Percentiles rank a stretch among this genome's conserved stretches.
Conservation (phyloP, 495 filamentous ascomycete genomes). For the Sordaria brevicollis region DNA sequence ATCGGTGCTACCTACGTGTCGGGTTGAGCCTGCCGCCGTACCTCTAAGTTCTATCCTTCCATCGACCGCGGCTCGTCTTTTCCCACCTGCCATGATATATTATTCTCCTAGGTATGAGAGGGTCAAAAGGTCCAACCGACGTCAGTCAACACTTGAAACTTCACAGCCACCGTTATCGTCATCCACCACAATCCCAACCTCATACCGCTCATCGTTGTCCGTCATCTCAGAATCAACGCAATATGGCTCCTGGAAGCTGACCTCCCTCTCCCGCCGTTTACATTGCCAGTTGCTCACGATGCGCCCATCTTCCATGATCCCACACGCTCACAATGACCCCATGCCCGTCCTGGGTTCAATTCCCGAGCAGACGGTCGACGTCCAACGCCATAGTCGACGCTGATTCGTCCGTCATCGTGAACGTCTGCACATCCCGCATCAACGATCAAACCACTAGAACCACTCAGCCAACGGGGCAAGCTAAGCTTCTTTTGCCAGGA, state of each 20-base stretch:
- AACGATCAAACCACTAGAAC: not conserved
- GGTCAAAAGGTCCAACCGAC: not conserved
- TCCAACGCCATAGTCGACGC: not conserved
- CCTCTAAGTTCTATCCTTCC: not conserved
- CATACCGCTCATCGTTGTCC: not conserved
- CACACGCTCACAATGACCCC: not conserved
- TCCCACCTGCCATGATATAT: not conserved
- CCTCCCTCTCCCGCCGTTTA: not conserved
- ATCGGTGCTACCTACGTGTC: not conserved
- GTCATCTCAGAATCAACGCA: not conserved
- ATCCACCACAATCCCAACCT: too few species aligned
- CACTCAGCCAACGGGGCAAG: not conserved
- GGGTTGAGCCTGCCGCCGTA: not conserved
- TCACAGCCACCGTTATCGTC: not conserved
- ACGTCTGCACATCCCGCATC: not conserved
- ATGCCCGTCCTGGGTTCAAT: not conserved
- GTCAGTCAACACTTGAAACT: not conserved
- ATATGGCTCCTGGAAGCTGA: not conserved
- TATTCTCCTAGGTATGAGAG: not conserved
- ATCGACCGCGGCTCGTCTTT: not conserved
- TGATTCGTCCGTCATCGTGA: not conserved
- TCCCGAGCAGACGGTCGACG: not conserved
- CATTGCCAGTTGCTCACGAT: not conserved
- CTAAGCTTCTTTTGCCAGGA: not conserved
- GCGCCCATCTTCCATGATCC: not conserved